These are phyloP conservation scores for Crithidia fasciculata DNA, from an alignment of 208 protist genomes.

Conservation along the genomic window DNA sequence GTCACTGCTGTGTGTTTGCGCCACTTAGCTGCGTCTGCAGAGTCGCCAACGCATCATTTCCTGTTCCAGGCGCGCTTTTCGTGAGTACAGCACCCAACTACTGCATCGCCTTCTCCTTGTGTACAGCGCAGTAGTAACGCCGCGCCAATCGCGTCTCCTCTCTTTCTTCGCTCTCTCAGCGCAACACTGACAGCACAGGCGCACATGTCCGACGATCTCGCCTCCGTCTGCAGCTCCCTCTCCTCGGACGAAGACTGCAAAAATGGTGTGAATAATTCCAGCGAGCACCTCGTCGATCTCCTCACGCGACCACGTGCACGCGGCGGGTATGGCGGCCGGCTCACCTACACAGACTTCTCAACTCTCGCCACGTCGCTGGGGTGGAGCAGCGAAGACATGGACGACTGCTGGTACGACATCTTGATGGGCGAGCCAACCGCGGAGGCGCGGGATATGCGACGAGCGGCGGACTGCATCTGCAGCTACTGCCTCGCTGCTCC, in stretches of 20 bases:
- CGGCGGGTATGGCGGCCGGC: slow-evolving; percentile 60
- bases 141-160: too few relatives aligned
- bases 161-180: not conserved
- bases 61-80: too few relatives aligned
- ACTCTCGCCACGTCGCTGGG: slow-evolving; percentile 42
- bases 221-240: slow-evolving; percentile 19
- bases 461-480: slow-evolving; percentile 54
- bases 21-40: too few relatives aligned
- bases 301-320: slow-evolving; percentile 38
- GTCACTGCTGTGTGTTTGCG: too few relatives aligned
- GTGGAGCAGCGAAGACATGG: slow-evolving; percentile 65
- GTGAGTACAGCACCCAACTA: too few relatives aligned
- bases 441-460: slow-evolving; percentile 47
- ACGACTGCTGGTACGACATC: slow-evolving; percentile 88
- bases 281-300: slow-evolving; percentile 34
- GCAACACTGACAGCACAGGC: not conserved
- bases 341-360: slow-evolving; percentile 61
- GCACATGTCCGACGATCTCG: not conserved
- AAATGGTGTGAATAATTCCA: not conserved
- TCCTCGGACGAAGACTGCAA: slow-evolving; percentile 6
- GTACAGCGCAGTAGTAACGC: too few relatives aligned
- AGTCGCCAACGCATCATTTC: too few relatives aligned
- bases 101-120: too few relatives aligned
- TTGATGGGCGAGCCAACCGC: slow-evolving; percentile 49
- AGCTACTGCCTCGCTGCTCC: slow-evolving; percentile 42